Conservation (phyloP, 345 rosid species). For the Erysimum cheiranthoides region DNA sequence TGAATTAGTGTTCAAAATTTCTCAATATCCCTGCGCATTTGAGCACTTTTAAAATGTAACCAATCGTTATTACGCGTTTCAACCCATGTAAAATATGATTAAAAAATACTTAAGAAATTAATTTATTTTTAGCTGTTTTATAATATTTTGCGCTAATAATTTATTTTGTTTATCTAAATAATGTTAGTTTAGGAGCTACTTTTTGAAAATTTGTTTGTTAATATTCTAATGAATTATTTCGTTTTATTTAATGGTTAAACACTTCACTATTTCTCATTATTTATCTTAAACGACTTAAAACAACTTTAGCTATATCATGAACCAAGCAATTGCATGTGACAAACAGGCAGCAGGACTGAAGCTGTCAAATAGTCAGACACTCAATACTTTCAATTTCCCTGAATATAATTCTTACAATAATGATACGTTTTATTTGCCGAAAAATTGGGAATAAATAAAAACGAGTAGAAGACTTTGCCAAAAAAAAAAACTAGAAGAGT, state of each 20-base stretch:
- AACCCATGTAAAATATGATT: not conserved
- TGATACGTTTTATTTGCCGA: conserved; percentile 7
- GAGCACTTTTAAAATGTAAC: not conserved
- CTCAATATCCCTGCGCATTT: not conserved
- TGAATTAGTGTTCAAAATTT: not conserved
- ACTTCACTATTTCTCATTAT: not conserved
- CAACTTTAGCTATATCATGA: conserved; percentile 17
- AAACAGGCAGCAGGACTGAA: conserved; percentile 41
- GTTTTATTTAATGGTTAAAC: not conserved
- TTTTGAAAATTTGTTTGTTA: no score
- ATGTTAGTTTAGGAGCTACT: no score
- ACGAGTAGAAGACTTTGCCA: conserved; percentile 9
- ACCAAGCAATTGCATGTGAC: conserved; percentile 47
- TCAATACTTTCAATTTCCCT: conserved; percentile 18
- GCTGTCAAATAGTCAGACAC: conserved; percentile 42
- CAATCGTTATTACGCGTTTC: not conserved
- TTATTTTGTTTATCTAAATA: not conserved
- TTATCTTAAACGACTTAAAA: not conserved
- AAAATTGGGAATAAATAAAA: conserved; percentile 8
- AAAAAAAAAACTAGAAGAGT: conserved; percentile 16
- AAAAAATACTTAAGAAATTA: not conserved
- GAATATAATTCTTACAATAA: conserved; percentile 23
- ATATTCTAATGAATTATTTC: not conserved
- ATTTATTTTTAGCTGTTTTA: not conserved
- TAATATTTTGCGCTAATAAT: not conserved